Conservation (phyloP, 2,329 filamentous ascomycete genomes). For the Hypomyces perniciosus region DNA sequence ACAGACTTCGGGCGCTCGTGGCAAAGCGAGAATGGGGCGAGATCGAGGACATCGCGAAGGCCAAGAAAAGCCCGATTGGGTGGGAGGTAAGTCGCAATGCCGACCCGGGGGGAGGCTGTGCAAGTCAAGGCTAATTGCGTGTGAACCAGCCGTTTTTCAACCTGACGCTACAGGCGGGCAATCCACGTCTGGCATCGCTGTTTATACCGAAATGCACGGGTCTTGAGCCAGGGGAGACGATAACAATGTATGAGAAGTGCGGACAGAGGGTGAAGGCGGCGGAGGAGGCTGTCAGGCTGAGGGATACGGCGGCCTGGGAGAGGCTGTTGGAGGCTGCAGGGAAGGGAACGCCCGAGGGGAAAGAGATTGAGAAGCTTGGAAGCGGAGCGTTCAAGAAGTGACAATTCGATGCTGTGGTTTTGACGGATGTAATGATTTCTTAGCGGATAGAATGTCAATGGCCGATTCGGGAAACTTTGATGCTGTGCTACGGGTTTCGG, state of each 20-base stretch:
- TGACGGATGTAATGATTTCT: neutral
- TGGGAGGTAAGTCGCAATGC: constrained; percentile 67
- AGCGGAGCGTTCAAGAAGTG: constrained; percentile 50
- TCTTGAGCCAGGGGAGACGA: constrained; percentile 60
- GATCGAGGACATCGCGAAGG: constrained; percentile 75
- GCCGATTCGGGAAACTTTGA: too few species aligned
- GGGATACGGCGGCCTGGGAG: constrained; percentile 70
- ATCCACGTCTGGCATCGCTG: constrained; percentile 72
- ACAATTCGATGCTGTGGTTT: constrained; percentile 1
- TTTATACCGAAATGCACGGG: constrained; percentile 86
- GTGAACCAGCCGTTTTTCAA: constrained; percentile 77
- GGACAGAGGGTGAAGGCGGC: constrained; percentile 83
- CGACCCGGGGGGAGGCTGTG: neutral
- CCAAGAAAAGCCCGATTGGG: constrained; percentile 83
- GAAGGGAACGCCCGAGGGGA: constrained; percentile 56
- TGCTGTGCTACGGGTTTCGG: too few species aligned
- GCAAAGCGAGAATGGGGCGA: constrained; percentile 88
- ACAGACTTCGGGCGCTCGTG: constrained; percentile 76
- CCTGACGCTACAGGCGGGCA: constrained; percentile 80
- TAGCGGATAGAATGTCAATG: neutral
- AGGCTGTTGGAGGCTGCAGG: constrained; percentile 68
- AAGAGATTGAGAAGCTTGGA: constrained; percentile 77
- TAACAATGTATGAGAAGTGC: constrained; percentile 96
- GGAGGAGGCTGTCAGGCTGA: constrained; percentile 80
- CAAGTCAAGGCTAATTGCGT: neutral